A percentile compares a stretch with the other conserved stretches of the same genome.
Conservation (phyloP, 768 basidiomycete genomes). For the Butyriboletus loyo region DNA sequence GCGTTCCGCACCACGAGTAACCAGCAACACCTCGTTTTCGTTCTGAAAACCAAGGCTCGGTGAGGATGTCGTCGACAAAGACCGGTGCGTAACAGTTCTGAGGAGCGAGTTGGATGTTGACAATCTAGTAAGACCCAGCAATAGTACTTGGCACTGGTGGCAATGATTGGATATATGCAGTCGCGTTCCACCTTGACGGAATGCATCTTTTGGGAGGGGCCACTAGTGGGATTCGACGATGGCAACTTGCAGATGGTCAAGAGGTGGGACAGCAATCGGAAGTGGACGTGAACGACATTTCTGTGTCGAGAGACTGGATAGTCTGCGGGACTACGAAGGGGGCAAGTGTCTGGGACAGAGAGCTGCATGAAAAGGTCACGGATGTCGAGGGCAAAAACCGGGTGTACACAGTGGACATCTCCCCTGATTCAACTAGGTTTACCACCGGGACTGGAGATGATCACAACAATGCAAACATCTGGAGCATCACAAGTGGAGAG, state of each 20-base stretch:
- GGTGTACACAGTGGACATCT: background rate
- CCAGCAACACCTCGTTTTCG: too few relatives aligned
- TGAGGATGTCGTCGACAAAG: background rate
- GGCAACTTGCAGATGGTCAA: background rate
- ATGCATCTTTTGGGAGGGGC: background rate
- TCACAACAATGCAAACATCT: background rate
- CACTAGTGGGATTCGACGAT: background rate
- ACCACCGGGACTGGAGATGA: background rate
- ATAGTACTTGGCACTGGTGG: background rate
- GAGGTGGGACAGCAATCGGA: background rate
- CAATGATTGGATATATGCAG: accelerated
- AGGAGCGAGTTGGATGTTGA: background rate
- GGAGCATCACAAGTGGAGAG: background rate
- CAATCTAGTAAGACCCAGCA: background rate
- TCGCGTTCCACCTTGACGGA: background rate
- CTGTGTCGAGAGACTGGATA: background rate
- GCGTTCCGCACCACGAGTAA: background rate
- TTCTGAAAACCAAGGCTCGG: background rate
- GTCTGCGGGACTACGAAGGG: background rate
- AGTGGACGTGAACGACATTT: background rate
- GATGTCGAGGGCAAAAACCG: background rate
- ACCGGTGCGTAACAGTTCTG: background rate
- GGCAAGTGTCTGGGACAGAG: background rate
- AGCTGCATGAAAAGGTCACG: background rate
- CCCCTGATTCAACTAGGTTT: background rate